phyloP scores from a whole-genome alignment of 257 asterid species.

The Solanum pimpinellifolium region DNA sequence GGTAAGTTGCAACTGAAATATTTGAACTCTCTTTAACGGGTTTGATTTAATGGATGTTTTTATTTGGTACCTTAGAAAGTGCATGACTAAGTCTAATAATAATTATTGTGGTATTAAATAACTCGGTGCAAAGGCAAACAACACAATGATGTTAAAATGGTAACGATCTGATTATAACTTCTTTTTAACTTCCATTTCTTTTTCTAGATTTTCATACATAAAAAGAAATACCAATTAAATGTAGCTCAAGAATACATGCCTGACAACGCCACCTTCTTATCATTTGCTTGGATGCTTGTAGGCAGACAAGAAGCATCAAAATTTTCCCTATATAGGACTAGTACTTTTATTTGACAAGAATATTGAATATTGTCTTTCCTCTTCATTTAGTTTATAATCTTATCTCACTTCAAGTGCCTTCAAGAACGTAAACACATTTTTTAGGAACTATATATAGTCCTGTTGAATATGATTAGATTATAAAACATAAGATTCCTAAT shows the following conservation, averaged over 20 bases:
- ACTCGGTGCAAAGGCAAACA: not conserved
- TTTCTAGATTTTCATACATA: not conserved
- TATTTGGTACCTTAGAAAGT: not conserved
- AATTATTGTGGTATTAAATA: not conserved
- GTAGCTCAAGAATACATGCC: not conserved
- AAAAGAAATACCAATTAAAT: not conserved
- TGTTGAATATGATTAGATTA: not conserved
- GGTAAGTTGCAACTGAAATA: not conserved
- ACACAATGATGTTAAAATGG: not conserved
- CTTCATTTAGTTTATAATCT: not conserved
- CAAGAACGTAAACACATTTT: not conserved
- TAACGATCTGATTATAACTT: not conserved
- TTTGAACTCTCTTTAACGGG: not conserved
- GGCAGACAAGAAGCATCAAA: not conserved
- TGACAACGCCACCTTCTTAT: not conserved
- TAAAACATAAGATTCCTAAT: not conserved
- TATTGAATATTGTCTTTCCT: not conserved
- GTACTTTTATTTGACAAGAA: not conserved
- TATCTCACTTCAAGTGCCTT: not conserved
- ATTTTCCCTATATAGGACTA: not conserved
- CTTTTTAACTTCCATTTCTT: not conserved
- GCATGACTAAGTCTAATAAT: not conserved
- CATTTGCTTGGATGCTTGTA: not conserved
- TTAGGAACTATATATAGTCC: not conserved
- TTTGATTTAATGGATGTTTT: not conserved